phyloP scores from a whole-genome alignment of 2,329 filamentous ascomycete genomes.

The Venturia aucupariae region DNA sequence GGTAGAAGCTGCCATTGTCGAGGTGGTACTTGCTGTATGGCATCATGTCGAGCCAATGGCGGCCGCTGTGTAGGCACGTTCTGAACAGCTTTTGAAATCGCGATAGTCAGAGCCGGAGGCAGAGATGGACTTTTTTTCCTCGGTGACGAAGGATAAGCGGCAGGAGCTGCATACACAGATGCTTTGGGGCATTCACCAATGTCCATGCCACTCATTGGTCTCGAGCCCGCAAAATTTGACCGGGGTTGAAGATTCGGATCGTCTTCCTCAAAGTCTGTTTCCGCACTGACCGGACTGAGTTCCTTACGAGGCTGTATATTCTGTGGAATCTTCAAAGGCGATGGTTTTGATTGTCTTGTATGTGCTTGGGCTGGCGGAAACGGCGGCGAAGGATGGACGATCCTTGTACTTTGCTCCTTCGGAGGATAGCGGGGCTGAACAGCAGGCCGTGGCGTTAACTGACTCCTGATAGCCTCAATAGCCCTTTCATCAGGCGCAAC shows the following conservation, averaged over 20 bases:
- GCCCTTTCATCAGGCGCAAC: conserved; percentile 6
- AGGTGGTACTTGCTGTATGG: background rate
- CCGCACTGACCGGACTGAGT: background rate
- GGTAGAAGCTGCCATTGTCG: background rate
- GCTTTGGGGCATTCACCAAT: background rate
- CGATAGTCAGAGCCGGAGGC: background rate
- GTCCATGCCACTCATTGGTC: background rate
- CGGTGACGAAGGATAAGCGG: background rate
- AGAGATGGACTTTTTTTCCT: background rate
- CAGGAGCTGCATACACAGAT: background rate
- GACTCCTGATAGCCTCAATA: background rate
- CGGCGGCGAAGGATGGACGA: background rate
- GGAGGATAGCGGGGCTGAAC: background rate
- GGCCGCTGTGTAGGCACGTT: background rate
- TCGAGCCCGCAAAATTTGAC: background rate
- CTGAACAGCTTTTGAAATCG: background rate
- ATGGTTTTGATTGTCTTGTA: background rate
- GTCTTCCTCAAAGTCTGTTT: conserved; percentile 5
- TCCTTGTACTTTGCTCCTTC: background rate
- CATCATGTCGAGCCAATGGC: background rate
- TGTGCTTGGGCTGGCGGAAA: background rate
- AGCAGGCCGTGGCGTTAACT: background rate
- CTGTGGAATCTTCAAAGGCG: background rate
- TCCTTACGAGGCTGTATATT: background rate
- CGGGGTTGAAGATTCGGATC: background rate